Conservation (phyloP, 1,284 basidiomycete species). For the Ustilago curta region DNA sequence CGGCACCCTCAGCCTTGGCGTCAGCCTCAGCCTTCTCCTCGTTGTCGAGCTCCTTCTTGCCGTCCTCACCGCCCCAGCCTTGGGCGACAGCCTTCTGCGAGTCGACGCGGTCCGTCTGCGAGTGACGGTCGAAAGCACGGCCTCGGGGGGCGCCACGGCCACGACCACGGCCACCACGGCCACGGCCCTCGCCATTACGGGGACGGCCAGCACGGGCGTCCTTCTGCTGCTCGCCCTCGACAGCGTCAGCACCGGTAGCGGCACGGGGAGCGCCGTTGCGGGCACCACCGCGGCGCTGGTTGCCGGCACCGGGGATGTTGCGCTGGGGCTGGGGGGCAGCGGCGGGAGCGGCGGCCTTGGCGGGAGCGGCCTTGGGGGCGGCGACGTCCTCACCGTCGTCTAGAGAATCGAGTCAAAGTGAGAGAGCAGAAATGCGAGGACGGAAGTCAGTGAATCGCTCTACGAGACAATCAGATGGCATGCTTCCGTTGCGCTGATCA, state of each 20-base stretch:
- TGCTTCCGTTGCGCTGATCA: background rate
- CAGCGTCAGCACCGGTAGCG: conserved; percentile 39
- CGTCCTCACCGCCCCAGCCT: conserved; percentile 91
- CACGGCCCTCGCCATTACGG: conserved; percentile 59
- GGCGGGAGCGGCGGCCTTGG: conserved; percentile 57
- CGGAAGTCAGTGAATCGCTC: conserved; percentile 8
- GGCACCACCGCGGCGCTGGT: conserved; percentile 52
- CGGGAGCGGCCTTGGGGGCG: conserved; percentile 57
- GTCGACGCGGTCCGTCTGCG: conserved; percentile 81
- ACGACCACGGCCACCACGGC: conserved; percentile 72
- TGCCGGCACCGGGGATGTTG: conserved; percentile 62
- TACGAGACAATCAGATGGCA: background rate
- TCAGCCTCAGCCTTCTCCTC: conserved; percentile 76
- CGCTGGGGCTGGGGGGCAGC: conserved; percentile 53
- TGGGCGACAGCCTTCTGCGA: conserved; percentile 91
- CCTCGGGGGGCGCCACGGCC: conserved; percentile 75
- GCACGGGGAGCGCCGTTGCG: conserved; percentile 53
- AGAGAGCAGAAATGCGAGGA: background rate
- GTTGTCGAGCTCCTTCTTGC: conserved; percentile 79
- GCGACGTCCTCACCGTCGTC: conserved; percentile 61
- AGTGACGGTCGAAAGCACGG: conserved; percentile 83
- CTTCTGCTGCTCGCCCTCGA: conserved; percentile 50
- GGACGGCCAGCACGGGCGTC: conserved; percentile 42
- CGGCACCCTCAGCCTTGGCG: conserved; percentile 60
- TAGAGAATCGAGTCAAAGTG: conserved; percentile 4